These are phyloP conservation scores for Gossypium rotundifolium DNA, from an alignment of 345 rosid genomes.

Conservation along the genomic window DNA sequence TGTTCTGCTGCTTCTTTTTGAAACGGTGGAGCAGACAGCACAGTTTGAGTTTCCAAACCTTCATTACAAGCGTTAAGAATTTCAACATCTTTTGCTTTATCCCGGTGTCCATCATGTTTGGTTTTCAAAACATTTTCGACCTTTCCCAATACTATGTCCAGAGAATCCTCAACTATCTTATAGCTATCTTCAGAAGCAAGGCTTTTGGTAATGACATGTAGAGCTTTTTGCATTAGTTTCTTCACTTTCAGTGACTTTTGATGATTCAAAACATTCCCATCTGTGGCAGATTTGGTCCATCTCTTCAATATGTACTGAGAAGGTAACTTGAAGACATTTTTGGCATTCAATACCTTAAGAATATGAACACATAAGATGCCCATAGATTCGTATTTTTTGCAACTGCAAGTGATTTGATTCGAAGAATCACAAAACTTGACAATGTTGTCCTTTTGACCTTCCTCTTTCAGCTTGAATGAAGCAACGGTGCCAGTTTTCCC, in stretches of 20 bases:
- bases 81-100: neutral
- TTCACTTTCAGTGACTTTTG: neutral
- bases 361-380: slow-evolving; percentile 7
- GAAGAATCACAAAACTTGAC: neutral
- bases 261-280: neutral
- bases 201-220: neutral
- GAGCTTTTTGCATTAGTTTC: slow-evolving; percentile 4
- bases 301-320: neutral
- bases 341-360: neutral
- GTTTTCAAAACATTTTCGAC: neutral
- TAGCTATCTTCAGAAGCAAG: neutral
- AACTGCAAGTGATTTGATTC: neutral
- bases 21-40: neutral
- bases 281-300: neutral
- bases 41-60: slow-evolving; percentile 7
- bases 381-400: neutral
- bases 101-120: neutral
- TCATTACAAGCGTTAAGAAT: neutral
- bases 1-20: neutral
- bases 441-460: neutral
- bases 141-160: neutral
- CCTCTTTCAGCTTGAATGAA: neutral
- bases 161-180: neutral
- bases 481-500: neutral
- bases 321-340: slow-evolving; percentile 4